A percentile compares a stretch with the other conserved stretches of the same genome.
phyloP scores from a whole-genome alignment of 1,139 yeast genomes.

The Scheffersomyces titani region DNA sequence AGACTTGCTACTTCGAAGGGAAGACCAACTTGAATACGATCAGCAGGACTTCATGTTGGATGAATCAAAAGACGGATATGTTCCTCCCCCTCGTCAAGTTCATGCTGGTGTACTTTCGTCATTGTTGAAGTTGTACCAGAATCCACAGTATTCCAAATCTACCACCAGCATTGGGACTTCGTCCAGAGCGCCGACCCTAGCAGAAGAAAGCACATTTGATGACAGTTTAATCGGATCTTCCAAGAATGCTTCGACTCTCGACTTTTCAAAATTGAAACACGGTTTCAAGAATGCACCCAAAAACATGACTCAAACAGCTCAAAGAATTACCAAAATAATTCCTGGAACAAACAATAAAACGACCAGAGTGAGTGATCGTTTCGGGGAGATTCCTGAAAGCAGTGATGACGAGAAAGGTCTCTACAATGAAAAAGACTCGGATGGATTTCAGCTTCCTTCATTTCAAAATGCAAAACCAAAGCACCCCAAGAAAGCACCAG shows the following conservation, averaged over 20 bases:
- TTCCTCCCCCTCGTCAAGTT: slow-evolving; percentile 73
- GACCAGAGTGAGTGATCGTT: neutral
- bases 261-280: slow-evolving; percentile 26
- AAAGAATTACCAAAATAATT: slow-evolving; percentile 1
- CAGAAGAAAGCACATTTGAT: slow-evolving; percentile 17
- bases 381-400: neutral
- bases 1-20: slow-evolving; percentile 37
- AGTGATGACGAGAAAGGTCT: slow-evolving; percentile 7
- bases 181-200: slow-evolving; percentile 9
- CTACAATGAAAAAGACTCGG: slow-evolving; percentile 15
- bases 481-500: slow-evolving; percentile 28
- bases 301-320: slow-evolving; percentile 8
- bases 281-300: slow-evolving; percentile 27
- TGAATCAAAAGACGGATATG: slow-evolving; percentile 46
- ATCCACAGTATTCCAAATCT: slow-evolving; percentile 35
- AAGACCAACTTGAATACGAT: slow-evolving; percentile 28
- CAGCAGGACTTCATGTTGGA: slow-evolving; percentile 36
- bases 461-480: slow-evolving; percentile 48
- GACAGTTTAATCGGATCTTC: slow-evolving; percentile 7
- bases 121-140: slow-evolving; percentile 65
- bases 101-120: slow-evolving; percentile 85
- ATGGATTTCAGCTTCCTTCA: slow-evolving; percentile 31
- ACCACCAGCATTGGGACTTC: slow-evolving; percentile 20
- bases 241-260: slow-evolving; percentile 18
- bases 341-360: slow-evolving; percentile 1